phyloP scores from a whole-genome alignment of 345 rosid genomes.

The Euphorbia tirucalli region DNA sequence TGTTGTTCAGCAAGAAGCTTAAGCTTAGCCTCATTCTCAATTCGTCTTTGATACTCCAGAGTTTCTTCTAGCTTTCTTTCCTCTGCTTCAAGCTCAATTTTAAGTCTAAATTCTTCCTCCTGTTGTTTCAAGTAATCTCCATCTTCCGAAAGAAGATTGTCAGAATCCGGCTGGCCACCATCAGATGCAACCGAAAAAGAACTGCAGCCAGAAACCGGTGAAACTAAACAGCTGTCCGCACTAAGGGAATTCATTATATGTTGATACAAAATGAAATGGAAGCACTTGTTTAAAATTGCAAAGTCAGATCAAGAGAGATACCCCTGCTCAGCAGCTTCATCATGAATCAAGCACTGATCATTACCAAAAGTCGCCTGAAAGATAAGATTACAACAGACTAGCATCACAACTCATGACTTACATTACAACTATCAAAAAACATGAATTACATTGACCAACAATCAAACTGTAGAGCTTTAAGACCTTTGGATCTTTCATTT shows the following conservation, averaged over 20 bases:
- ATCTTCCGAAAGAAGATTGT: slow-evolving; percentile 35
- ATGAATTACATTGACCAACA: slow-evolving; percentile 3
- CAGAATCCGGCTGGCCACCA: slow-evolving; percentile 49
- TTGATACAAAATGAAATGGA: slow-evolving; percentile 6
- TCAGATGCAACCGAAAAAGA: slow-evolving; percentile 51
- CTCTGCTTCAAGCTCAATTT: slow-evolving; percentile 82
- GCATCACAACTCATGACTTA: slow-evolving; percentile 3
- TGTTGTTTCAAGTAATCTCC: slow-evolving; percentile 52
- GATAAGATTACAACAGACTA: slow-evolving; percentile 23
- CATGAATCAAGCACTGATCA: slow-evolving; percentile 42
- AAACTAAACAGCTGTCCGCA: slow-evolving; percentile 10
- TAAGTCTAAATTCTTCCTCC: slow-evolving; percentile 74
- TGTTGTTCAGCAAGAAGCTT: slow-evolving; percentile 82
- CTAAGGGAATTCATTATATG: not conserved
- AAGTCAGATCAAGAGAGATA: slow-evolving; percentile 29
- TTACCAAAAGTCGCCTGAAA: slow-evolving; percentile 50
- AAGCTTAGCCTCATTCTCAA: slow-evolving; percentile 88
- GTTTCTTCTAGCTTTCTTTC: slow-evolving; percentile 86
- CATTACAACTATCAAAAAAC: not conserved
- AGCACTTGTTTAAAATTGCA: slow-evolving; percentile 7
- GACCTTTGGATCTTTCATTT: slow-evolving; percentile 78
- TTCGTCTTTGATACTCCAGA: slow-evolving; percentile 76
- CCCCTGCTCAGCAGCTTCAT: slow-evolving; percentile 52
- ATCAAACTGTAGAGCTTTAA: slow-evolving; percentile 5
- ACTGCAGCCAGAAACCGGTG: slow-evolving; percentile 46